phyloP scores from a whole-genome alignment of 306 rosid genomes.

The Sechiopsis laciniata region DNA sequence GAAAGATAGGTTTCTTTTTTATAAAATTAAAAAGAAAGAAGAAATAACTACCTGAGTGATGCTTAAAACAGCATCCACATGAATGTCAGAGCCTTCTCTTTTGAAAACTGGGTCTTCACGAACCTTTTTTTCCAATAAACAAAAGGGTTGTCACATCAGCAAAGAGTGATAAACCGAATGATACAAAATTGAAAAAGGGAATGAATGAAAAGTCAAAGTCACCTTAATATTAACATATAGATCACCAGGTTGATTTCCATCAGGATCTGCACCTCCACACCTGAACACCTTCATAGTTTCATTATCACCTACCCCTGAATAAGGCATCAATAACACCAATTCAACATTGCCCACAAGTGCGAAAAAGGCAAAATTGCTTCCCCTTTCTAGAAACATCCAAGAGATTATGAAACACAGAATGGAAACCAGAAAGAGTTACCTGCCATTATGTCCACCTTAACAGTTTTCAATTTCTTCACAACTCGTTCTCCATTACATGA shows the following conservation, averaged over 20 bases:
- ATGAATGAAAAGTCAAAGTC: conserved; percentile 4
- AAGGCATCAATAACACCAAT: conserved; percentile 25
- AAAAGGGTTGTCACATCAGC: neutral
- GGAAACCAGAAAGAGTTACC: conserved; percentile 33
- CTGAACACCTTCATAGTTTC: conserved; percentile 53
- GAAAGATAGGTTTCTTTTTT: neutral
- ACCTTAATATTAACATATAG: conserved; percentile 70
- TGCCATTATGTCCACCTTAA: conserved; percentile 59
- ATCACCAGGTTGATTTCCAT: conserved; percentile 82
- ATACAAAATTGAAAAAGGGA: conserved; percentile 4
- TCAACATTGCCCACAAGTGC: conserved; percentile 14
- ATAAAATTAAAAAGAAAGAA: neutral
- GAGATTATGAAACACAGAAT: neutral
- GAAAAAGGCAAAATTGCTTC: too few relatives aligned
- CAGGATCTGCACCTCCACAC: conserved; percentile 90
- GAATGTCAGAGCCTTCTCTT: conserved; percentile 83
- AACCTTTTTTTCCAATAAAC: conserved; percentile 34
- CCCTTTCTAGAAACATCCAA: neutral
- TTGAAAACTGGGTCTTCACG: conserved; percentile 85
- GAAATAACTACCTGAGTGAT: conserved; percentile 58
- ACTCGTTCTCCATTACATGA: conserved; percentile 73
- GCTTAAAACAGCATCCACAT: conserved; percentile 73
- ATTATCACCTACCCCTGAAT: conserved; percentile 63
- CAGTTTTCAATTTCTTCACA: conserved; percentile 45
- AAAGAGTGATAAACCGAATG: neutral